Evolutionary conservation across 768 basidiomycete species (phyloP).

Genomic region (Clathrus columnatus): DNA sequence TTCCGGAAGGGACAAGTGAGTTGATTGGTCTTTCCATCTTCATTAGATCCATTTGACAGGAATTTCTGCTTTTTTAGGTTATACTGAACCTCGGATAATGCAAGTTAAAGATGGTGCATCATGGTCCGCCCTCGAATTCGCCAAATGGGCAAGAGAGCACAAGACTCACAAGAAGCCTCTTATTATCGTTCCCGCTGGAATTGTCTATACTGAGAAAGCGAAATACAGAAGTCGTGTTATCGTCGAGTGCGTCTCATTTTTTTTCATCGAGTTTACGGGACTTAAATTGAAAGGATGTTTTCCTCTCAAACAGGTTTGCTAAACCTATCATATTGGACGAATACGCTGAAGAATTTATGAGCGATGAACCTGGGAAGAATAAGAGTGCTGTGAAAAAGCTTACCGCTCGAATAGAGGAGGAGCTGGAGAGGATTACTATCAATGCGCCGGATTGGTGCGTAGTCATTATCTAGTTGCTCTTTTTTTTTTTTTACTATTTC

Average conservation of each 20-base stretch:
- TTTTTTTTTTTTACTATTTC: not conserved
- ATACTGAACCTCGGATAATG: constrained; percentile 80
- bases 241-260: constrained; percentile 23
- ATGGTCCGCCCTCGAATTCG: constrained; percentile 92
- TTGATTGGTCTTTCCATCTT: not conserved
- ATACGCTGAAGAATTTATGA: constrained; percentile 72
- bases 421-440: constrained; percentile 68
- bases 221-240: constrained; percentile 88
- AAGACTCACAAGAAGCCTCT: constrained; percentile 41
- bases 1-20: constrained; percentile 79
- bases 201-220: constrained; percentile 92
- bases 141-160: constrained; percentile 62
- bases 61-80: constrained; percentile 21
- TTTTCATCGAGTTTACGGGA: constrained; percentile 11
- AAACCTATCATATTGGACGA: constrained; percentile 66
- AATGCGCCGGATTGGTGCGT: constrained; percentile 92
- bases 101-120: constrained; percentile 83
- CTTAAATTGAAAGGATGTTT: constrained; percentile 11
- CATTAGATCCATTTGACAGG: not conserved
- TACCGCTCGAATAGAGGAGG: constrained; percentile 62
- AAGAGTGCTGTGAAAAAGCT: constrained; percentile 81
- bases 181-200: constrained; percentile 71
- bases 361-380: constrained; percentile 52
- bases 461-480: constrained; percentile 3
- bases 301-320: constrained; percentile 55